These are phyloP conservation scores for Dictyostelium intermedium DNA, from an alignment of 78 protist genomes.

Conservation along the genomic window DNA sequence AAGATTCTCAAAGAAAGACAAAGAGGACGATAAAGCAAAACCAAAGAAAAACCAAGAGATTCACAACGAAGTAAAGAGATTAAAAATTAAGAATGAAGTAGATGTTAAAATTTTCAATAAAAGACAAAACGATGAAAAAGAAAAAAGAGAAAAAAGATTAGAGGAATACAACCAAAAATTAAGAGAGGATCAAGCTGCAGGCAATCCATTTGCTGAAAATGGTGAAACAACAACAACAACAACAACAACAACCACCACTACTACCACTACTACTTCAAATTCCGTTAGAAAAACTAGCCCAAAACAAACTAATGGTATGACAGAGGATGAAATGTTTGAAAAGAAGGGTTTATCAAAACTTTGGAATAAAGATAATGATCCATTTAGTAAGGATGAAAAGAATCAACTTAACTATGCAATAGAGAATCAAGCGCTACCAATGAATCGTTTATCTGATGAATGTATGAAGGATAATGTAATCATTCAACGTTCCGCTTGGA, in stretches of 20 bases:
- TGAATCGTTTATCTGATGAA: background rate
- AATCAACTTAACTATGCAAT: background rate
- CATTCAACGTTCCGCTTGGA: slow-evolving; percentile 29
- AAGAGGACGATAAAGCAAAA: background rate
- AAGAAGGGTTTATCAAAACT: background rate
- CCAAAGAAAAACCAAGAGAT: slow-evolving; percentile 8
- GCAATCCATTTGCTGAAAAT: slow-evolving; percentile 6
- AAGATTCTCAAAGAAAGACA: slow-evolving; percentile 1
- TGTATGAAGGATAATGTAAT: slow-evolving; percentile 38
- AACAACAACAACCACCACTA: background rate
- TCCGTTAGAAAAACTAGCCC: background rate
- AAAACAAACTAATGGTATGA: background rate
- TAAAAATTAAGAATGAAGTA: slow-evolving; percentile 30
- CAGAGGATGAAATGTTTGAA: slow-evolving; percentile 25
- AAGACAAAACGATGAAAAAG: slow-evolving; percentile 9
- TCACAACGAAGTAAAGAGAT: slow-evolving; percentile 10
- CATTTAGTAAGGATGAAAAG: background rate
- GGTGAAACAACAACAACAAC: background rate
- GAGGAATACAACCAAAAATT: background rate
- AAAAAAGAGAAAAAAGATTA: slow-evolving; percentile 12
- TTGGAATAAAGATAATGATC: background rate
- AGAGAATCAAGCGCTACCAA: background rate
- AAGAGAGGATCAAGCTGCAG: background rate
- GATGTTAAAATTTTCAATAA: slow-evolving; percentile 34
- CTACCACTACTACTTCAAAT: background rate